phyloP scores from a whole-genome alignment of 495 filamentous ascomycete genomes.

The Annulohypoxylon bovei region DNA sequence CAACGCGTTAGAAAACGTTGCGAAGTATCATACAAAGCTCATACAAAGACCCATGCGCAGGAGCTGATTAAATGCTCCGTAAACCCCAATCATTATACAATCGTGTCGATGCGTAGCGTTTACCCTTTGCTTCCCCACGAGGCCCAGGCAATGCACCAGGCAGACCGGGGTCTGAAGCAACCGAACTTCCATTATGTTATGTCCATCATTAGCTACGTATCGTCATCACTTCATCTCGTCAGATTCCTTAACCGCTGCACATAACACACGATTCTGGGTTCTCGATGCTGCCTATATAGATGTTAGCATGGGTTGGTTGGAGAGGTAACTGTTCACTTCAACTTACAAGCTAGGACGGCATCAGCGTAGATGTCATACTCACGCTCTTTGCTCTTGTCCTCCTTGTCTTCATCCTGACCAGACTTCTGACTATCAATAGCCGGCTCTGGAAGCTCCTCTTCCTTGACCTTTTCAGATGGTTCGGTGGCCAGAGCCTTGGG shows the following conservation, averaged over 20 bases:
- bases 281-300: constrained; percentile 75
- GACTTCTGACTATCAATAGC: constrained; percentile 59
- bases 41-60: constrained; percentile 10
- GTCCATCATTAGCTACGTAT: constrained; percentile 40
- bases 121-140: constrained; percentile 4
- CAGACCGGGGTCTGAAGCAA: constrained; percentile 1
- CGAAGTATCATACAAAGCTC: neutral
- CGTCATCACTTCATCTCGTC: constrained; percentile 33
- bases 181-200: constrained; percentile 37
- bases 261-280: constrained; percentile 89
- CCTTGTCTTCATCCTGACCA: constrained; percentile 63
- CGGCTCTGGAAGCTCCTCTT: constrained; percentile 67
- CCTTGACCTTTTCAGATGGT: constrained; percentile 64
- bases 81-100: constrained; percentile 19
- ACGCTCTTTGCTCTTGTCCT: constrained; percentile 71
- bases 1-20: constrained; percentile 4
- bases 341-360: constrained; percentile 85
- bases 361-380: constrained; percentile 94
- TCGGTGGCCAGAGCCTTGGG: constrained; percentile 79
- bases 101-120: constrained; percentile 19
- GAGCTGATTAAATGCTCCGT: constrained; percentile 18
- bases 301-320: constrained; percentile 38
- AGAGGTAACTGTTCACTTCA: neutral
- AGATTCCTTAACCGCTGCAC: constrained; percentile 76
- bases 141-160: constrained; percentile 14